These are phyloP conservation scores for Cryphonectria nitschkei DNA, from an alignment of 2,329 filamentous ascomycete genomes.

Conservation along the genomic window DNA sequence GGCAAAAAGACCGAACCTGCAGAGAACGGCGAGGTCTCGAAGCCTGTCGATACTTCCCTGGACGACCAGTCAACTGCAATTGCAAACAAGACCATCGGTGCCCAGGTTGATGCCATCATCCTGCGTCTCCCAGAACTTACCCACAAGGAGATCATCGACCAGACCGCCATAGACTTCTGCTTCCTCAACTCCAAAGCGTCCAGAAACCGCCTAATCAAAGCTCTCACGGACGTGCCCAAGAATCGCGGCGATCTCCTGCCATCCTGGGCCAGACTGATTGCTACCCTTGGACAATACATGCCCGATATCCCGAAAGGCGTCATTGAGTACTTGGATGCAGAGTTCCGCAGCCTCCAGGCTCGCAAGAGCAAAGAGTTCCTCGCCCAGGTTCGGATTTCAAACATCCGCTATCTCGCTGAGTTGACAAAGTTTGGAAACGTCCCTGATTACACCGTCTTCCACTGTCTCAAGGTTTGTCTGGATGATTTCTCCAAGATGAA, in stretches of 20 bases:
- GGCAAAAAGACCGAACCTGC: slow-evolving; percentile 71
- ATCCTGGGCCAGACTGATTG: slow-evolving; percentile 88
- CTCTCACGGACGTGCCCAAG: slow-evolving; percentile 91
- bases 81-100: slow-evolving; percentile 95
- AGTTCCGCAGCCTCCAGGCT: slow-evolving; percentile 93
- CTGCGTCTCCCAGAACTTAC: slow-evolving; percentile 88
- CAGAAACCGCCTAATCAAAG: slow-evolving; percentile 89
- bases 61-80: slow-evolving; percentile 94
- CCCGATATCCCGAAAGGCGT: slow-evolving; percentile 90
- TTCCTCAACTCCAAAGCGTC: slow-evolving; percentile 99
- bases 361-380: slow-evolving; percentile 98
- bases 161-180: slow-evolving; percentile 94
- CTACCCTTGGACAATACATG: slow-evolving; percentile 92
- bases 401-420: slow-evolving; percentile 96
- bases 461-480: slow-evolving; percentile 95
- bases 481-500: slow-evolving; percentile 99
- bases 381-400: slow-evolving; percentile 88
- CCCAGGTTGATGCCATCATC: slow-evolving; percentile 90
- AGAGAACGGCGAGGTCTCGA: slow-evolving; percentile 54
- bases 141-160: slow-evolving; percentile 88
- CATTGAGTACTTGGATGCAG: slow-evolving; percentile 90
- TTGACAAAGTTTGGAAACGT: slow-evolving; percentile 98
- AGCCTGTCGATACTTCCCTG: slow-evolving; percentile 53
- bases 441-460: slow-evolving; percentile 97
- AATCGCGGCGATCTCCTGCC: slow-evolving; percentile 89